A percentile compares a stretch with the other conserved stretches of the same genome.
phyloP scores from a whole-genome alignment of 345 rosid genomes.

The Abelmoschus esculentus region DNA sequence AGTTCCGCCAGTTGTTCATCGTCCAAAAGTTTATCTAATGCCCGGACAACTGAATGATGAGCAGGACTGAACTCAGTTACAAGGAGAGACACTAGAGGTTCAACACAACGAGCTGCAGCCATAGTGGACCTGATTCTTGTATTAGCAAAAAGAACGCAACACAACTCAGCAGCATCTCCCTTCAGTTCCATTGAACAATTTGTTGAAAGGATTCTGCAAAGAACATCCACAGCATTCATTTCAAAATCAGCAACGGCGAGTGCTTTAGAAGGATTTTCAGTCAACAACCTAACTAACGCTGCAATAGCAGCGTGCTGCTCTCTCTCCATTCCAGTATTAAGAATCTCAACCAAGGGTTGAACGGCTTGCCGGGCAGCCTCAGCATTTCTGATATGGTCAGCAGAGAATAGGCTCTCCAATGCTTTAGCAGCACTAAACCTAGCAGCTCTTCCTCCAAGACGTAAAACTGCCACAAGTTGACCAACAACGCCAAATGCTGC shows the following conservation, averaged over 20 bases:
- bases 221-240: slow-evolving; percentile 97
- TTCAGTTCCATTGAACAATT: slow-evolving; percentile 87
- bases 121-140: slow-evolving; percentile 88
- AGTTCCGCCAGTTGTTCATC: slow-evolving; percentile 98
- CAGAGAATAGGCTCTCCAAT: slow-evolving; percentile 88
- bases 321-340: slow-evolving; percentile 84
- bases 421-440: slow-evolving; percentile 97
- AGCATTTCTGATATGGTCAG: slow-evolving; percentile 96
- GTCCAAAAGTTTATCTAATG: slow-evolving; percentile 89
- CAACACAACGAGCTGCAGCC: slow-evolving; percentile 97
- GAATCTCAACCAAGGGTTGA: slow-evolving; percentile 97
- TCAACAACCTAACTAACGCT: slow-evolving; percentile 86
- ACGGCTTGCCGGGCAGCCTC: slow-evolving; percentile 92
- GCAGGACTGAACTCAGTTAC: slow-evolving; percentile 84
- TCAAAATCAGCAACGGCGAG: slow-evolving; percentile 96
- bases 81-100: slow-evolving; percentile 96
- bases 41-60: slow-evolving; percentile 91
- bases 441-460: slow-evolving; percentile 96
- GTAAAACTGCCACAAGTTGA: slow-evolving; percentile 95
- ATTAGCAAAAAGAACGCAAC: slow-evolving; percentile 90
- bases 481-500: slow-evolving; percentile 87
- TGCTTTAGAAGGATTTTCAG: slow-evolving; percentile 94
- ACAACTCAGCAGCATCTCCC: slow-evolving; percentile 98
- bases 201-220: slow-evolving; percentile 92
- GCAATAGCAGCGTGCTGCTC: slow-evolving; percentile 99